Evolutionary conservation across 139 green algal genomes (phyloP).

Genomic region (Helicosporidium sp.): DNA sequence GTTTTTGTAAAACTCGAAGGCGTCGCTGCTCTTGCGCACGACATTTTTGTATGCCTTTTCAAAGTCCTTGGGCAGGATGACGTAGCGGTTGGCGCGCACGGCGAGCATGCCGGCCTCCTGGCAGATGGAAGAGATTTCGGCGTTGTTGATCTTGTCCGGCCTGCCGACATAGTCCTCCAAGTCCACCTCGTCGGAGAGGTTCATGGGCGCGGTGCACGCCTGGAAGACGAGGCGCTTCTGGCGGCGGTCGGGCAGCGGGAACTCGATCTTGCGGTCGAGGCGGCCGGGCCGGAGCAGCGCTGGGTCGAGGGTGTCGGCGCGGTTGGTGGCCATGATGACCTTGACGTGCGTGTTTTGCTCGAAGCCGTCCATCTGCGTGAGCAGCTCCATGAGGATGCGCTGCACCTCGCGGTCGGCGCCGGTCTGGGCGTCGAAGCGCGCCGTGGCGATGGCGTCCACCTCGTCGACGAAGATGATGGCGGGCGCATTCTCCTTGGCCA

Average conservation of each 20-base stretch:
- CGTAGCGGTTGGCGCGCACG: constrained; percentile 91
- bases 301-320: constrained; percentile 90
- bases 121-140: constrained; percentile 77
- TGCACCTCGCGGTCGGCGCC: constrained; percentile 91
- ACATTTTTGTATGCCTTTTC: constrained; percentile 96
- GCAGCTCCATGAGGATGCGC: constrained; percentile 98
- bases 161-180: constrained; percentile 93
- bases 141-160: constrained; percentile 93
- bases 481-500: constrained; percentile 94
- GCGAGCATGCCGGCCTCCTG: constrained; percentile 81
- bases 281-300: constrained; percentile 86
- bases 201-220: constrained; percentile 95
- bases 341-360: constrained; percentile 88
- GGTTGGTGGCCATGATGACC: constrained; percentile 99
- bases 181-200: constrained; percentile 93
- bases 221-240: constrained; percentile 98
- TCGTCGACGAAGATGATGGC: constrained; percentile 98
- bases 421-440: constrained; percentile 92
- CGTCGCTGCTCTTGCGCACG: constrained; percentile 64
- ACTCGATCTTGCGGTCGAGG: constrained; percentile 98
- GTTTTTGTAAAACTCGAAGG: constrained; percentile 96
- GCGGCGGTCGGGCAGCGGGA: constrained; percentile 84
- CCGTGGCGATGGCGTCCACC: constrained; percentile 92
- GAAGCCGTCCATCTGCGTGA: constrained; percentile 99
- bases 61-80: constrained; percentile 98